Base-by-base conservation (phyloP, 2,329 filamentous ascomycete species). In the Arthrobotrys pseudoclavata region DNA sequence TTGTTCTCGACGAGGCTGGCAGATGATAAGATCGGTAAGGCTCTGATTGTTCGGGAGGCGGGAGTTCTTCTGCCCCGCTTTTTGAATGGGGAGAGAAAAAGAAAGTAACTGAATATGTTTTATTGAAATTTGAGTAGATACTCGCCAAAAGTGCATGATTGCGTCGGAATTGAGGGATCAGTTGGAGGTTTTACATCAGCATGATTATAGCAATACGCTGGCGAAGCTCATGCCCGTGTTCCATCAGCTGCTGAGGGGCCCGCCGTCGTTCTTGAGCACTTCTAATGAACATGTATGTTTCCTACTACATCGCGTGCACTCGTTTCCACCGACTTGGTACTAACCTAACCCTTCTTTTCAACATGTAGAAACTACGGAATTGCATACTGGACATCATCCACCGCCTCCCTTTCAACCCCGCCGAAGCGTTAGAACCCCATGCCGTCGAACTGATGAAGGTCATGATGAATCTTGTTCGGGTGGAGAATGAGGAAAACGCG, bases 401-500 rank as follows among this genome's bases (percentile, higher is more conserved):
- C 84, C 90, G 96, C 79, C 85, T 99, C 87, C 94, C 84, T 81
- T 90, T 86, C 87, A 89, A 87, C 45, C 91, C 93, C 1, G 85
- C 89, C 67, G 94, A 97, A 81, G 90, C 90, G 0, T 91, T 97
- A 84, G 94, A 98, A 83, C 92, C 91, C 0, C 96, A 95, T 84
- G 94, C 95, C 45, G 88, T 90, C 80, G 93, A 96, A 83, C 91
- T 97, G 77, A 93, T 97, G 76, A 94, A 97, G 82, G 87, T 97
- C 80, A 87, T 98, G 79, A 95, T 98, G 90, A 88, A 89, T 68
- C 86, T 99, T 74, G 94, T 98, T 76, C 90, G 91, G 80, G 91
- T 90, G 48, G 96, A 99, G 84, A 99, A 99, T 82, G 96, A 99
- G 85, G 96, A 99, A 79, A 99, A 99, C 87, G 96, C 95, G 1